Evolutionary conservation across 208 protist species (phyloP), one percentile per base, ranked within the genome.

Genomic region (Vickermania ingenoplastis): DNA sequence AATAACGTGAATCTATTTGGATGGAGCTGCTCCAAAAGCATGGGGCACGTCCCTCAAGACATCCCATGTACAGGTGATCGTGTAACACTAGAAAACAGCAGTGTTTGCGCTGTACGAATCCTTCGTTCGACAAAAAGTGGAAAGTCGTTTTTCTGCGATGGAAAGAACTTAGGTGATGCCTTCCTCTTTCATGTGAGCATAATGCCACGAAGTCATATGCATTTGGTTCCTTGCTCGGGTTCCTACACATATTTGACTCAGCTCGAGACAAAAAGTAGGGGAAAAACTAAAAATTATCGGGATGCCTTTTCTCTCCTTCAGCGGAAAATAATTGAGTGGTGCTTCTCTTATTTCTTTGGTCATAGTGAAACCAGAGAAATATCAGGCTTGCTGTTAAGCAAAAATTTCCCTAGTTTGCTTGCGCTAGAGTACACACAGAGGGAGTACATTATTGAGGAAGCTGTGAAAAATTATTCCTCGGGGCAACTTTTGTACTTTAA

Each of bases 281-380:
- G 36, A 7, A 45, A n/a, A 7, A 45, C 11, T 45, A 45, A 45
- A 45, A 45, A 45, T 45, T 17, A 7, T n/a, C 11, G 17, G 17
- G 7, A n/a, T 45, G 7, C 7, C 17, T 17, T 45, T n/a, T 14
- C 5, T 4, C 27, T 71, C 24, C 59, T 76, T 36, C 50, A 49
- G 13, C 62, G 53, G 28, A 71, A 76, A 36, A n/a, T 76, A 1
- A 59, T 71, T 13, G 56, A 61, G 54, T 76, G 70, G 70, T 17
- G 61, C 26, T 71, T 76, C 41, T 45, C 27, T 14, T 59, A 63
- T 41, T 67, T 53, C 28, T 28, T 57, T 26, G 13, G 28, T 27
- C 1, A n/a, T 50, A 24, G 17, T n/a, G 36, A 17, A n/a, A 45
- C 7, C 11, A n/a, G 11, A 7, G 36, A 45, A 45, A 45, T 45